Evolutionary conservation across 2,329 filamentous ascomycete genomes (phyloP).

Genomic region (Stemphylium vesicarium): DNA sequence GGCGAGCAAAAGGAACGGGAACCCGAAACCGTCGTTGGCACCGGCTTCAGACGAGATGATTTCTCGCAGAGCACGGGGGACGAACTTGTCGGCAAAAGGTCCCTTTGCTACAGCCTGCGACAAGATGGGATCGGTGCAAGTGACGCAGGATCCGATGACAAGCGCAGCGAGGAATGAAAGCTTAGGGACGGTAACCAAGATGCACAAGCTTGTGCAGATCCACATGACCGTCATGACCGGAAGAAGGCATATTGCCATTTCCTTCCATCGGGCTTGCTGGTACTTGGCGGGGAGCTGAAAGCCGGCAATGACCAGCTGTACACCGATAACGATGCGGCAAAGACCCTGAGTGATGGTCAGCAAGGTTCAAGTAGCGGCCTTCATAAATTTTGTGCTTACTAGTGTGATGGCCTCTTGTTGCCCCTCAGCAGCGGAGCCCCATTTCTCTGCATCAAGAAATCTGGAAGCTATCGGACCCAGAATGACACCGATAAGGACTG

Average conservation of each 20-base stretch:
- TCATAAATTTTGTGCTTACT: conserved; percentile 32
- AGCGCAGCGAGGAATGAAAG: conserved; percentile 58
- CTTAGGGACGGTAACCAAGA: conserved; percentile 62
- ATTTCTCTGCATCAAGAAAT: conserved; percentile 56
- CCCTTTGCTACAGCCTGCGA: conserved; percentile 69
- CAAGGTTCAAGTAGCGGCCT: neutral
- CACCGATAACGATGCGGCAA: conserved; percentile 65
- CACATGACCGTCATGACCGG: conserved; percentile 69
- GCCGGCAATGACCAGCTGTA: conserved; percentile 68
- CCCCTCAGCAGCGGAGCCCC: conserved; percentile 43
- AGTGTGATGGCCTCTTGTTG: conserved; percentile 51
- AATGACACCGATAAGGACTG: conserved; percentile 60
- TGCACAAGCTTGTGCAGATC: conserved; percentile 63
- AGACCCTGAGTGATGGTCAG: conserved; percentile 48
- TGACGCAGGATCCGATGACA: conserved; percentile 66
- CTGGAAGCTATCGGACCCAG: conserved; percentile 63
- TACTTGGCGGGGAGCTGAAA: conserved; percentile 67
- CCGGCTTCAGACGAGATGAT: conserved; percentile 69
- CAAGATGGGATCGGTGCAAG: conserved; percentile 67
- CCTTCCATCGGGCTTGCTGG: conserved; percentile 56
- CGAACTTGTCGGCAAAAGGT: conserved; percentile 67
- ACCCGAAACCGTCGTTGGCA: conserved; percentile 68
- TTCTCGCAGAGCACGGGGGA: conserved; percentile 63
- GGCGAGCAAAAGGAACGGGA: conserved; percentile 65
- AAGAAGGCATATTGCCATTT: conserved; percentile 62